Evolutionary conservation across 179 eudicot genomes (phyloP), one percentile per base, ranked within the genome.

Genomic region (Heliamphora ciliata): DNA sequence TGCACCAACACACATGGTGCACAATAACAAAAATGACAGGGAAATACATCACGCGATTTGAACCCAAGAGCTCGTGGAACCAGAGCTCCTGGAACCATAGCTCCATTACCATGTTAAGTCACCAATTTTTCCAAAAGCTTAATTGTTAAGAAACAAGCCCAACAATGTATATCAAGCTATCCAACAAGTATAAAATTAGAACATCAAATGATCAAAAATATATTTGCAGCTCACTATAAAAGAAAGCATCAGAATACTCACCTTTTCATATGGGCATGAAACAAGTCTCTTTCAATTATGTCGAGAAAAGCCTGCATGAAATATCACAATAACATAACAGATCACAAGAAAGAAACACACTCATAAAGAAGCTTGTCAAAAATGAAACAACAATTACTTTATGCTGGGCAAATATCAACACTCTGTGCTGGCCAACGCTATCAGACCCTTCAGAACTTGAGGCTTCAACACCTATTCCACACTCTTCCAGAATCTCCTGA

Each of bases 351-450:
- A 66, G 58, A 76, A 76, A 76, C 11, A 14, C 48, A 79, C 61
- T 40, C 40, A 63, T 44, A 24, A 54, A 79, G 55, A 65, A 40
- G 60, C 71, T 77, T 10, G 24, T 46, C 79, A 80, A 40, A 58
- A 56, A 78, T 11, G 14, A 9, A 47, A 17, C 7, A 74, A 21
- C 24, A 5, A 81, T 83, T 82, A 91, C 93, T 78, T 95, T 95
- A 84, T 97, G 98, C 86, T 97, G 98, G 52, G 98, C 99, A 90
- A 97, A 97, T 80, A 97, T 95, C 91, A 97, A 85, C 71, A 97
- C 97, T 88, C 99, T 89, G 82, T 97, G 99, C 84, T 97, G 98
- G 74, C 97, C 99, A 85, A 95, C 92, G 83, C 85, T 84, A 55
- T 88, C 81, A 81, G 90, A 79, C 84, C 92, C 90, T 81, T 97